Evolutionary conservation across 169 alveolate species (phyloP).

Genomic region (Plasmodium vinckei): DNA sequence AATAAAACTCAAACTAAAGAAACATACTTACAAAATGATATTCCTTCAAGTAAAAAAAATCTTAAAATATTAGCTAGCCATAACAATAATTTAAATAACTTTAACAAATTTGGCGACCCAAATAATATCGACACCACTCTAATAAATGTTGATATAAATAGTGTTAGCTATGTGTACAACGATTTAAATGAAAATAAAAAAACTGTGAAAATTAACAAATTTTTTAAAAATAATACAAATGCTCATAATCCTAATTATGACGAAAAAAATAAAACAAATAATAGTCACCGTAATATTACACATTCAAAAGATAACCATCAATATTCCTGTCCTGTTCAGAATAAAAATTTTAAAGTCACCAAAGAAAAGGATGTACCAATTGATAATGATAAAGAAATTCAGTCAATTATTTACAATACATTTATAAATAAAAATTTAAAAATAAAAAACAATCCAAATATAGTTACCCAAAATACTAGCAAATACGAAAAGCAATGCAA

Average conservation of each 20-base stretch:
- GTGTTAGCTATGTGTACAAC: slow-evolving; percentile 49
- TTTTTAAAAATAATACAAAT: not conserved
- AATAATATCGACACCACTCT: slow-evolving; percentile 34
- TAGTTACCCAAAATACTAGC: not conserved
- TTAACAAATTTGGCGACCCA: slow-evolving; percentile 4
- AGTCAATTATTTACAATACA: slow-evolving; percentile 25
- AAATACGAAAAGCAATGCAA: not conserved
- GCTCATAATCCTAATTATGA: not conserved
- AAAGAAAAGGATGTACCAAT: not conserved
- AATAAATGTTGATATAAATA: slow-evolving; percentile 22
- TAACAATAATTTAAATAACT: not conserved
- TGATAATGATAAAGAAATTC: slow-evolving; percentile 14
- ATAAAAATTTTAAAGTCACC: not conserved
- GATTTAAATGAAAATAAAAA: slow-evolving; percentile 11
- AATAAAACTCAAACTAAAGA: not conserved
- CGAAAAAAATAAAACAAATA: slow-evolving; percentile 11
- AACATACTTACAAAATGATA: too few relatives aligned
- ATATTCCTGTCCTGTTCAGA: too few relatives aligned
- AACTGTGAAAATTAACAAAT: not conserved
- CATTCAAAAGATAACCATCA: not conserved
- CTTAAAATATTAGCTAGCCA: not conserved
- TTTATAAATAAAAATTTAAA: slow-evolving; percentile 37
- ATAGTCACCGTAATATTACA: not conserved
- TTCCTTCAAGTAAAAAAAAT: not conserved
- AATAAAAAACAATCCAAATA: not conserved